Evolutionary conservation across 129 eudicot species (phyloP), one percentile per base, ranked within the genome.

Genomic region (Pseudognaphalium luteoalbum): DNA sequence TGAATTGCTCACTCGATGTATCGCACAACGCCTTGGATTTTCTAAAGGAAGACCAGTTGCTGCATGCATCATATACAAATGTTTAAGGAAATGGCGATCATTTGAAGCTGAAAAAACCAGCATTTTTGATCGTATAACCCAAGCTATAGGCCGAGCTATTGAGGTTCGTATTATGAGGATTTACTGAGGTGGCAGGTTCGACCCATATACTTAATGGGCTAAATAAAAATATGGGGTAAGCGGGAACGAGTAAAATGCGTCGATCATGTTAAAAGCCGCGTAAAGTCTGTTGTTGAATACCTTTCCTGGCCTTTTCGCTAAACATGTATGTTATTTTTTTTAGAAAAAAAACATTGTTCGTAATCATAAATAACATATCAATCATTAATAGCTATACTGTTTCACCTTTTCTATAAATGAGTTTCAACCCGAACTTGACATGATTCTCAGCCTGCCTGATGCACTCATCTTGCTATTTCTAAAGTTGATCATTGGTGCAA

Each of bases 11-110:
- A 88, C 87, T 67, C 89, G 98, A 29, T 94, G 96, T 80, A 75
- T 94, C 34, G 84, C 97, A 22, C 97, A 89, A 83, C 96, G 85
- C 68, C 82, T 91, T 12, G 98, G 97, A 58, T 91, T 94, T 85
- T 82, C 97, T 14, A 89, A 80, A 79, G 97, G 96, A 51, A 83
- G 97, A 78, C 96, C 98, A 7, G 86, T 91, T 79, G 96, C 98
- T 71, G 98, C 98, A 28, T 91, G 98, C 83, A 87, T 89, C 68
- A 94, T 91, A 47, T 91, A 91, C 86, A 91, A 88, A 76, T 94
- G 98, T 79, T 85, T 94, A 68, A 83, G 93, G 81, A 93, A 94
- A 72, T 94, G 98, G 98, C 87, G 85, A 62, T 94, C 97, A 57
- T 91, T 94, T 80, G 98, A 94, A 88, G 93, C 78, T 21, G 98